Evolutionary conservation across 2,329 filamentous ascomycete species (phyloP).

Genomic region (Hypoxylon sp.): DNA sequence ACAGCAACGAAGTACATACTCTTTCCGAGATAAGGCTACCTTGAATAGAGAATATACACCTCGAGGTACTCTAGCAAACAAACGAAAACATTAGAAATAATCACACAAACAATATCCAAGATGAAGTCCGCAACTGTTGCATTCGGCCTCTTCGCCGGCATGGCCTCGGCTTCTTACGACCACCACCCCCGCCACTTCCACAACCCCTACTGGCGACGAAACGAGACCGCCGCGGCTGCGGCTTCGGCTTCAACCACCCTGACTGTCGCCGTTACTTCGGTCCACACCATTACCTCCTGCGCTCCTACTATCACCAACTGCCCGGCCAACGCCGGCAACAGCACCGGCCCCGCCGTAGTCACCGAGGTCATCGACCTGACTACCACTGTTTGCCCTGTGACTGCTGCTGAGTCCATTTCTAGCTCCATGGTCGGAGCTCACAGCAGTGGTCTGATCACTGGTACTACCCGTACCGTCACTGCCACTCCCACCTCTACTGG

Average conservation of each 20-base stretch:
- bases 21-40: slow-evolving; percentile 49
- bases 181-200: slow-evolving; percentile 54
- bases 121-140: slow-evolving; percentile 56
- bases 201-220: slow-evolving; percentile 50
- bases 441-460: slow-evolving; percentile 53
- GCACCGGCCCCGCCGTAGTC: slow-evolving; percentile 51
- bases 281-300: slow-evolving; percentile 55
- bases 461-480: slow-evolving; percentile 49
- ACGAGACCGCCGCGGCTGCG: slow-evolving; percentile 48
- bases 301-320: slow-evolving; percentile 56
- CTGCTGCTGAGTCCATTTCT: slow-evolving; percentile 52
- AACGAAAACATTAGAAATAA: slow-evolving; percentile 39
- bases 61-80: slow-evolving; percentile 28
- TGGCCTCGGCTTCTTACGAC: slow-evolving; percentile 53
- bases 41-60: slow-evolving; percentile 37
- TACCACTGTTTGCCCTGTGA: slow-evolving; percentile 57
- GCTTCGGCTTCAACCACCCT: slow-evolving; percentile 50
- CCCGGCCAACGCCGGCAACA: slow-evolving; percentile 50
- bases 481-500: slow-evolving; percentile 40
- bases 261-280: slow-evolving; percentile 52
- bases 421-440: slow-evolving; percentile 53
- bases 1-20: slow-evolving; percentile 52
- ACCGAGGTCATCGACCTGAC: slow-evolving; percentile 57
- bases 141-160: slow-evolving; percentile 53
- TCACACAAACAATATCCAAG: slow-evolving; percentile 41